Evolutionary conservation across 2,329 filamentous ascomycete species (phyloP), one percentile per base, ranked within the genome.

Genomic region (Cyphellophora europaea): DNA sequence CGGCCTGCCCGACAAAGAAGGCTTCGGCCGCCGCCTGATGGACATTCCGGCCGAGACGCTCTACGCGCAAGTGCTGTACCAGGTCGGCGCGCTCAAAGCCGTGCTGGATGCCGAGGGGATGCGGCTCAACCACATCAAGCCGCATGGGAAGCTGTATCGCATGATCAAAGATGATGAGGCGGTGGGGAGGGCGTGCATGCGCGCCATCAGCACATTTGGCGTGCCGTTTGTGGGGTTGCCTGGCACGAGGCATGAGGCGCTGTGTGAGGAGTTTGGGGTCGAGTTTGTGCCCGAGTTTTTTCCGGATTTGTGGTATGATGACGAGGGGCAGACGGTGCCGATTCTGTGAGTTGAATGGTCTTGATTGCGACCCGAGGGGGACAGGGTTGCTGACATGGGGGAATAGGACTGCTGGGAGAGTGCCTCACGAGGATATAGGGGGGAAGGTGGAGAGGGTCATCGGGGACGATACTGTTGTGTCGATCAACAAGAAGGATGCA

Each of bases 21-120:
- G 76, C 6, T 80, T 80, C 46, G 76, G 76, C 2, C 61, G 76
- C 1, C 65, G 76, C 14, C 66, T 71, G 40, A 78, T 80, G 53
- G 69, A 71, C 27, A 61, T 79, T 44, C 56, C 62, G 1, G 61
- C 69, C 2, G 66, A 69, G 12, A 72, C 77, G 43, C 57, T 73
- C 39, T 70, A 69, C 3, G 69, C 71, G 5, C 65, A 69, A 42
- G 62, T 71, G 1, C 54, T 75, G 19, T 80, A 79, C 53, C 76
- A 79, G 47, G 66, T 80, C 21, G 76, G 76, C 2, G 73, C 75
- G 0, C 58, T 79, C 2, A 66, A 72, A 39, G 74, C 57, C 1
- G 72, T 79, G 38, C 56, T 79, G 3, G 65, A 71, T 19, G 66
- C 65, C 0, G 74, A 77, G 43, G 63, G 60, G 6, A 52, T 78